phyloP scores from a whole-genome alignment of 2,329 filamentous ascomycete genomes.

The Graphilbum fragrans region DNA sequence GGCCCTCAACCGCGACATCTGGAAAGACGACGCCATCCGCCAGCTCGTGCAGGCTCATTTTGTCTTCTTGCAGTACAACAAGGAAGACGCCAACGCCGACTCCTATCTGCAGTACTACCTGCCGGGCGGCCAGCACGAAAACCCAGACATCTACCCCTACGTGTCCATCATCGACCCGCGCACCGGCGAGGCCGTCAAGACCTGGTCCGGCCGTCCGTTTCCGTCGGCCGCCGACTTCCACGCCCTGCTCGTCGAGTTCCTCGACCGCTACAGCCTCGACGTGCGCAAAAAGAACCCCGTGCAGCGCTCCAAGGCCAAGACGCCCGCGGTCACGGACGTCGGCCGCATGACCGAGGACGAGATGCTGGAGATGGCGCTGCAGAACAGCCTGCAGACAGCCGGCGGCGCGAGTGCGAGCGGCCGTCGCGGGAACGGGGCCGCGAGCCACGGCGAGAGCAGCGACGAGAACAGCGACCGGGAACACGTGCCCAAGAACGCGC shows the following conservation, averaged over 20 bases:
- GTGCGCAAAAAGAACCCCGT: slow-evolving; percentile 88
- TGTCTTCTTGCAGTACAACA: slow-evolving; percentile 88
- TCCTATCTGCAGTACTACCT: slow-evolving; percentile 92
- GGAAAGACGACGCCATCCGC: slow-evolving; percentile 74
- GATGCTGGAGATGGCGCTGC: slow-evolving; percentile 87
- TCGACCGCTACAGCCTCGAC: slow-evolving; percentile 91
- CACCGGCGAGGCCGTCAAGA: slow-evolving; percentile 93
- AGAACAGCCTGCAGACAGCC: slow-evolving; percentile 64
- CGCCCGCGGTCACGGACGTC: slow-evolving; percentile 56
- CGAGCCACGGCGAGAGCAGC: too few species aligned
- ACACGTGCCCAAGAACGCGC: slow-evolving; percentile 18
- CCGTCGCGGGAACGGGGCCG: background rate
- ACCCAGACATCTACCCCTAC: slow-evolving; percentile 84
- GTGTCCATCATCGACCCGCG: slow-evolving; percentile 92
- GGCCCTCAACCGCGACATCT: slow-evolving; percentile 83
- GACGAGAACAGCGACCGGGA: too few species aligned
- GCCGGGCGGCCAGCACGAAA: slow-evolving; percentile 53
- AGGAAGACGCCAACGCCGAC: slow-evolving; percentile 64
- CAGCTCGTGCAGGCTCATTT: slow-evolving; percentile 86
- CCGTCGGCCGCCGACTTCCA: slow-evolving; percentile 65
- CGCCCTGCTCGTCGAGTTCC: slow-evolving; percentile 84
- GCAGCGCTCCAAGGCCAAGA: slow-evolving; percentile 59
- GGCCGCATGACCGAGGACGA: slow-evolving; percentile 92
- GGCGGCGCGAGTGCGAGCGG: background rate
- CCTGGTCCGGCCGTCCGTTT: slow-evolving; percentile 80